These are phyloP conservation scores for Phellopilus nigrolimitatus DNA, from an alignment of 1,284 basidiomycete genomes.

Conservation along the genomic window DNA sequence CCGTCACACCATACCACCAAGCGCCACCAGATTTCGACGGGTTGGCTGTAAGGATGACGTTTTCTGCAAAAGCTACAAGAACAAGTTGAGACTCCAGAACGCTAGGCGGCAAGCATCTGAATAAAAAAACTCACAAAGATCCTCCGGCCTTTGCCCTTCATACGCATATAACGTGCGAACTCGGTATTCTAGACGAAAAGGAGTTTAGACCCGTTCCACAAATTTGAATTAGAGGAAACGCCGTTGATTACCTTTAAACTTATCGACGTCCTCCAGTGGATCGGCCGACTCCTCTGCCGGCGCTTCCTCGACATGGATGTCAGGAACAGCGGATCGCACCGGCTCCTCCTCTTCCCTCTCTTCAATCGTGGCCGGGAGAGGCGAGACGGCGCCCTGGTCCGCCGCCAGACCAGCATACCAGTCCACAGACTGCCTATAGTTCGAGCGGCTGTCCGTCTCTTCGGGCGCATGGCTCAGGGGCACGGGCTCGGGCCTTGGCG, in stretches of 20 bases:
- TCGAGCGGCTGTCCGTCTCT: slow-evolving; percentile 28
- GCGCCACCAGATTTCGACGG: slow-evolving; percentile 81
- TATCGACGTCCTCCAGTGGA: slow-evolving; percentile 76
- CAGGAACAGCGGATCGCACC: slow-evolving; percentile 36
- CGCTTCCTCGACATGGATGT: slow-evolving; percentile 51
- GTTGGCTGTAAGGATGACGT: slow-evolving; percentile 74
- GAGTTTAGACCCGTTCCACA: slow-evolving; percentile 17
- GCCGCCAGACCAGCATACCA: slow-evolving; percentile 90
- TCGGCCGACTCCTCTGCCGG: slow-evolving; percentile 39
- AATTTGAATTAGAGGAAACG: slow-evolving; percentile 1
- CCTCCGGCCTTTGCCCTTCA: slow-evolving; percentile 80
- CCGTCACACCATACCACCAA: slow-evolving; percentile 91
- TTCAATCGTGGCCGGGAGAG: slow-evolving; percentile 49
- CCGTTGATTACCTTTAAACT: slow-evolving; percentile 49
- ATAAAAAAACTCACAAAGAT: slow-evolving; percentile 67
- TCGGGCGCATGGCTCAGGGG: slow-evolving; percentile 28
- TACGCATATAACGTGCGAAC: slow-evolving; percentile 82
- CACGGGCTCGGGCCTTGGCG: slow-evolving; percentile 23
- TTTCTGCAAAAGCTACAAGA: slow-evolving; percentile 72
- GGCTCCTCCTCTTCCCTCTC: slow-evolving; percentile 53
- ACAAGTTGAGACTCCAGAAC: slow-evolving; percentile 6
- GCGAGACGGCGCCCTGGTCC: slow-evolving; percentile 41
- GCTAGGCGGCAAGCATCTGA: neutral
- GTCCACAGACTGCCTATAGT: slow-evolving; percentile 80
- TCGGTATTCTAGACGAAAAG: slow-evolving; percentile 47